These are phyloP conservation scores for Aureobasidium sp. DNA, from an alignment of 2,329 filamentous ascomycete species.

Conservation along the genomic window DNA sequence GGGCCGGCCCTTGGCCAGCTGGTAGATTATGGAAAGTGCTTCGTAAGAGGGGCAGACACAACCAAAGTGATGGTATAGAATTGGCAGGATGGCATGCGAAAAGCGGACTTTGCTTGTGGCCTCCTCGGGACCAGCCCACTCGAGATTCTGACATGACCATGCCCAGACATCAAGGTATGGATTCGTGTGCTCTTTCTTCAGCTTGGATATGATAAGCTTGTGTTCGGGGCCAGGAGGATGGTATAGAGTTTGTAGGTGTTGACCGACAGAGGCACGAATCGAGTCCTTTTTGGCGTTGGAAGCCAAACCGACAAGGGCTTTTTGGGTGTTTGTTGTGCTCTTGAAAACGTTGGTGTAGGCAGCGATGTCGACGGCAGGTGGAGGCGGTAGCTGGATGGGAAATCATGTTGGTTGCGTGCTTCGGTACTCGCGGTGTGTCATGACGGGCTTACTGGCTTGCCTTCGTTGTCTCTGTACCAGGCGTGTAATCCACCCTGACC, in stretches of 20 bases:
- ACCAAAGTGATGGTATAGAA: conserved; percentile 74
- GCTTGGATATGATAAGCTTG: conserved; percentile 31
- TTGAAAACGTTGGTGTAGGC: conserved; percentile 63
- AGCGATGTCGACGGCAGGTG: conserved; percentile 52
- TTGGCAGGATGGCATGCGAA: conserved; percentile 62
- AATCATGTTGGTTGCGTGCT: background rate
- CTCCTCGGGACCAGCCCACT: conserved; percentile 57
- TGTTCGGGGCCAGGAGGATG: conserved; percentile 39
- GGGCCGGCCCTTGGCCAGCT: conserved; percentile 44
- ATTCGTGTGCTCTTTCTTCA: conserved; percentile 48
- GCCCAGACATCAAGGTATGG: conserved; percentile 63
- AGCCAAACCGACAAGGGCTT: conserved; percentile 55
- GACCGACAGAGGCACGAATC: conserved; percentile 50
- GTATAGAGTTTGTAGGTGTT: conserved; percentile 49
- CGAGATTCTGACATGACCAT: conserved; percentile 57
- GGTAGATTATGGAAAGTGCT: conserved; percentile 52
- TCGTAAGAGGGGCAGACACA: conserved; percentile 65
- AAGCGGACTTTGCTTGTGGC: conserved; percentile 46
- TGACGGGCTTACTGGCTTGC: conserved; percentile 29
- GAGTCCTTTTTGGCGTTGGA: conserved; percentile 62
- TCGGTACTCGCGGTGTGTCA: background rate
- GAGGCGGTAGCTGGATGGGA: conserved; percentile 33
- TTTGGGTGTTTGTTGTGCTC: conserved; percentile 51
- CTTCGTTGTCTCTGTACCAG: conserved; percentile 44
- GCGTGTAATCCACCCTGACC: conserved; percentile 41